Base-by-base conservation (phyloP, 331 rosid species). In the Malus hybrid region DNA sequence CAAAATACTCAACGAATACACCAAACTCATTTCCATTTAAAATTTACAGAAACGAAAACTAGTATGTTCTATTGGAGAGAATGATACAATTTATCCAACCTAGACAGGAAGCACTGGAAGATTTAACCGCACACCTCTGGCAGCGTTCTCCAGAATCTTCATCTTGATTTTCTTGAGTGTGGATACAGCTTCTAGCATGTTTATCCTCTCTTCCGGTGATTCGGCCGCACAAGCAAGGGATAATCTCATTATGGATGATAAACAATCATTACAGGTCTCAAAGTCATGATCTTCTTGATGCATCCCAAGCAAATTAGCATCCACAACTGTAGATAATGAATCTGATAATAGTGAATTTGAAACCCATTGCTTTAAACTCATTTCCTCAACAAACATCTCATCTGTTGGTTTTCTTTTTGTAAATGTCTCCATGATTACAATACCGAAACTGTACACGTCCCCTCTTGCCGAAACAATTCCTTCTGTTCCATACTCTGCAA, bases 401-500 rank as follows among this genome's bases (percentile, higher is more conserved):
- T 89, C 85, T 0, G 82, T 78, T n/a, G 87, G 91, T 52, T 69
- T 86, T 76, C 68, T 87, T 53, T 79, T 75, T 75, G 86, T 87
- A 39, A 86, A 82, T 16, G 79, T 75, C 79, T 87, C 88, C 83
- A 84, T 80, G 0, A 89, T 9, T 69, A 87, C 15, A 69, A 82
- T 58, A 4, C 91, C 91, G 63, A 46, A 89, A 46, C 92, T 89
- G 8, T 85, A 86, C 1, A 82, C 87, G 77, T 85, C 88, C 19
- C 87, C 86, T 76, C 80, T 79, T 11, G 65, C 60, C 1, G 90
- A 86, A 26, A 84, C 87, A 60, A 74, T 53, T 11, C 87, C 87
- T 64, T 74, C 65, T 10, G 68, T 56, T 28, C 88, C 88, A 52
- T 75, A 80, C 64, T 84, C 84, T 86, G 74, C 75, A 68, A 18